Conservation (phyloP, 495 filamentous ascomycete genomes). For the Podospora anserina region DNA sequence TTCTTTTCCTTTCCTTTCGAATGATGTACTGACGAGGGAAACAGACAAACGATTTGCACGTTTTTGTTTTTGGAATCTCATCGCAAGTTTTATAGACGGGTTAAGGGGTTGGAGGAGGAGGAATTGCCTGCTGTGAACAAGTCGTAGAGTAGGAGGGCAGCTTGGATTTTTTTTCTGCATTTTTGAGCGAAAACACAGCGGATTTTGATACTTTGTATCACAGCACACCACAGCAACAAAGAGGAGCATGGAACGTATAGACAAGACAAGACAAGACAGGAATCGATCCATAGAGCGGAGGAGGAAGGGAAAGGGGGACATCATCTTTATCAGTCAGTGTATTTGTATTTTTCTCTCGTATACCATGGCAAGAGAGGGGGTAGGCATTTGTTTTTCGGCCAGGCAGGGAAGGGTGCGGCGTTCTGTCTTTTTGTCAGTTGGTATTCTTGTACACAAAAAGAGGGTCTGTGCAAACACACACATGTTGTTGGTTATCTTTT, state of each 20-base stretch:
- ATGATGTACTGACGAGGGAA: slow-evolving; percentile 10
- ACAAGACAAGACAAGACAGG: neutral
- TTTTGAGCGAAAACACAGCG: neutral
- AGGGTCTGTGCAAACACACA: neutral
- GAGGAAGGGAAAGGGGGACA: neutral
- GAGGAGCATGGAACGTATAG: neutral
- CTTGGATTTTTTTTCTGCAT: neutral
- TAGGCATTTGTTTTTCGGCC: neutral
- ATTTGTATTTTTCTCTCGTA: neutral
- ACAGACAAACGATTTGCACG: slow-evolving; percentile 85
- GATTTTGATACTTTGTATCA: neutral
- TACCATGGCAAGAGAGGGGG: neutral
- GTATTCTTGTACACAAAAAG: neutral
- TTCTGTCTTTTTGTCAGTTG: neutral
- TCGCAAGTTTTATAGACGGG: slow-evolving; percentile 62
- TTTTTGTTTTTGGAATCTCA: slow-evolving; percentile 94
- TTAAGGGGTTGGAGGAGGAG: slow-evolving; percentile 44
- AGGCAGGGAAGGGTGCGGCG: neutral
- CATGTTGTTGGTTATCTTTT: neutral
- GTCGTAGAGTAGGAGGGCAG: neutral
- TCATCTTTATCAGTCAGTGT: neutral
- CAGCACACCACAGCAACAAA: neutral
- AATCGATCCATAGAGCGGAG: neutral
- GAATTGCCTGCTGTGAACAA: neutral
- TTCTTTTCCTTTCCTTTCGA: neutral